Percentiles rank a stretch among this genome's conserved stretches.
Evolutionary conservation across 2,329 filamentous ascomycete genomes (phyloP).

Genomic region (Microdochium trichocladiopsis): DNA sequence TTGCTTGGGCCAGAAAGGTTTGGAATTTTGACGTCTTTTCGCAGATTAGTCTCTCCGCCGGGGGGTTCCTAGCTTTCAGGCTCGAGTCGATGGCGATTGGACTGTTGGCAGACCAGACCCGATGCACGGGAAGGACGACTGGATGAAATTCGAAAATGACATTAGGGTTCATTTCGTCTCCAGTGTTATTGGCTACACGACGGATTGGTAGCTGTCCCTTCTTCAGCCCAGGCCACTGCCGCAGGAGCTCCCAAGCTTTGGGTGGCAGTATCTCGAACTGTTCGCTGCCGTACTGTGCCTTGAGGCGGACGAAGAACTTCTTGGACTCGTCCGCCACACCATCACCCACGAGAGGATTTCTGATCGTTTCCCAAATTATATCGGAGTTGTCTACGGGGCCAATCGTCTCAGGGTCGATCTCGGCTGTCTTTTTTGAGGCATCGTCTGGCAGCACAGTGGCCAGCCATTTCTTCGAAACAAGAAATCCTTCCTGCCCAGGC

Average conservation of each 20-base stretch:
- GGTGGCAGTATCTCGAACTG: conserved; percentile 72
- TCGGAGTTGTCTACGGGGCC: conserved; percentile 85
- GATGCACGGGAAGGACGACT: conserved; percentile 77
- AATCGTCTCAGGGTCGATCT: conserved; percentile 52
- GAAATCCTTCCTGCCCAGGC: conserved; percentile 68
- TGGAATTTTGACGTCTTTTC: conserved; percentile 65
- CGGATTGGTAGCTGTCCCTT: conserved; percentile 64
- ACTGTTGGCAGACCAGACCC: conserved; percentile 58
- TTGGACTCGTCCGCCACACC: conserved; percentile 22
- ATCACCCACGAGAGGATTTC: conserved; percentile 31
- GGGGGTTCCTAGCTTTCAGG: conserved; percentile 52
- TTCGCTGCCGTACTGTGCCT: conserved; percentile 58
- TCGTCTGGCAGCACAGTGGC: conserved; percentile 62
- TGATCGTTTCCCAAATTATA: conserved; percentile 58
- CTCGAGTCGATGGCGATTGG: conserved; percentile 49
- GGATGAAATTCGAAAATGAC: conserved; percentile 79
- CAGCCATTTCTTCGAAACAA: conserved; percentile 78
- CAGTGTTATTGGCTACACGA: conserved; percentile 71
- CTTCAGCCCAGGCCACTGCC: conserved; percentile 75
- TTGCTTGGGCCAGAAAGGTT: conserved; percentile 69
- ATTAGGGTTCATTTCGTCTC: conserved; percentile 49
- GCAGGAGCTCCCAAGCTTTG: conserved; percentile 74
- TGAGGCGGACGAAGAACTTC: conserved; percentile 64
- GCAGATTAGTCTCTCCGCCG: conserved; percentile 60
- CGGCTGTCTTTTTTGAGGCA: conserved; percentile 46